Base-by-base conservation (phyloP, 805 yeast genomes). In the Saturnispora diversa region DNA sequence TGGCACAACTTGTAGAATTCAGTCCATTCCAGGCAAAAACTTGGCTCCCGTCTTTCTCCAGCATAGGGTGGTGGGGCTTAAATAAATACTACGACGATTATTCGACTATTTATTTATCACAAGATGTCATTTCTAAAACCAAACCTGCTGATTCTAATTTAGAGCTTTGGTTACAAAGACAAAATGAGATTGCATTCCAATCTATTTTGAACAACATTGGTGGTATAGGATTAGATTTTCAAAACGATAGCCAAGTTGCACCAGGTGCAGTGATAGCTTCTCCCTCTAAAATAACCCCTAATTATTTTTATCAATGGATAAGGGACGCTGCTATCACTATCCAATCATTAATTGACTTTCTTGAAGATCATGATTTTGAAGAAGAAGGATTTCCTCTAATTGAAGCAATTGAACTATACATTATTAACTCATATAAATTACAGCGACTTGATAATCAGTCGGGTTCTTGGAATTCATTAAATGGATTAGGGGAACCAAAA, bases 401-500 rank as follows among this genome's bases (percentile, higher is more conserved):
- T 12, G 30, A 39, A 13, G 44, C 56, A 7, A 50, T 87, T 20
- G 80, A 80, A 46, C 66, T 73, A 28, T 88, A 85, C 53, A 68
- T 90, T 22, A 66, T 65, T 39, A 77, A 77, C 47, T 69, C 78
- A 22, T 65, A 66, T 40, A 50, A 58, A 28, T 60, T 88, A 39
- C 97, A 90, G 60, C 64, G 86, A 40, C 58, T 71, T 2, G 63
- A 66, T 35, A 90, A 86, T 55, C 75, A 74, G 21, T 77, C 87
- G 9, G 97, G 97, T 0, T 54, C 58, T 2, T 75, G 74, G 48
- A 59, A 63, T 9, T 66, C 65, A 43, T 63, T 71, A 35, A 59
- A 60, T 7, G 86, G 84, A 2, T 65, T 88, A 25, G 97, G 97
- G 2, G 97, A 90, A 57, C 97, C 97, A 6, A 90, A 90, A 58